Base-by-base conservation (phyloP, 805 yeast species). In the Yamadazyma paraphyllophila region DNA sequence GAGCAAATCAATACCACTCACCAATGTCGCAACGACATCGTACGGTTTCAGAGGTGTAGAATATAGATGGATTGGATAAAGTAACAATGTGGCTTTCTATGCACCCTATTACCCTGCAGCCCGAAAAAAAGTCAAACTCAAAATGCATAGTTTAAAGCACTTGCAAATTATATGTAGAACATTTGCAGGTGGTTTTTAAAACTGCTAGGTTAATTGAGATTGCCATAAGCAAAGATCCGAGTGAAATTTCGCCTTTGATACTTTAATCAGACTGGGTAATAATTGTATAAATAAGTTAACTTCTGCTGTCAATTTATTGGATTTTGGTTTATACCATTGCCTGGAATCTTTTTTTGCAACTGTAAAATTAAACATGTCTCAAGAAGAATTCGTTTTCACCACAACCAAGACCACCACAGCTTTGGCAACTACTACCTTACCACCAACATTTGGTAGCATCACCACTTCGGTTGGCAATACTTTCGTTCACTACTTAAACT, bases 381-480 rank as follows among this genome's bases (percentile, higher is more conserved):
- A 41, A 33, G 45, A 45, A 38, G 55, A 51, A 27, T 51, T 39
- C 43, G 39, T 51, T 8, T 48, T 49, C 39, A 52, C 58, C 16
- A 56, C 60, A 32, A 60, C 59, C 7, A 52, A 57, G 33, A 58
- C 69, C 15, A 50, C 62, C 17, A 55, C 62, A 11, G 31, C 31
- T 29, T 29, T 29, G n/a, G 49, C 60, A n/a, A 56, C 62, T 11
- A 55, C 65, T 2, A 57, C 67, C 6, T 43, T 67, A 33, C 67
- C 70, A 4, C 76, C 73, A 6, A 57, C 73, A 2, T 62, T 67
- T 50, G 74, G 69, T 39, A 54, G 66, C 46, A 50, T 71, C 35
- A 53, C 65, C 29, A 60, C 60, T 4, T 55, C 68, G 3, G 57
- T 71, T 32, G 59, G 66, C 10, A 64, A 65, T 36, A 60, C 58